These are phyloP conservation scores for Primulina eburnea DNA, from an alignment of 257 asterid species.

Conservation along the genomic window DNA sequence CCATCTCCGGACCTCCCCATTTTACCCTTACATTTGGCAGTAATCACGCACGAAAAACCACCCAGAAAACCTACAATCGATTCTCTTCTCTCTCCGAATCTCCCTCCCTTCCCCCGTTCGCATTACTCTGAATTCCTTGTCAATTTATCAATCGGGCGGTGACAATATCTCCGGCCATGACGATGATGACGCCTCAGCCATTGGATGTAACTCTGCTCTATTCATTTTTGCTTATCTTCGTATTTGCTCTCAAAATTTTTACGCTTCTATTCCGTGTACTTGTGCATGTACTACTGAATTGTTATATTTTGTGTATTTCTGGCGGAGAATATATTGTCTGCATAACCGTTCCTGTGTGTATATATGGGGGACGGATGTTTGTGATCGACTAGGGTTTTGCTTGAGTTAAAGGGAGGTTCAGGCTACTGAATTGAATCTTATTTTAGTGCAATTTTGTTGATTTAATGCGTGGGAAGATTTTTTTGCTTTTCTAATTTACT, in stretches of 20 bases:
- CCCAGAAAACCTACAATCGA: slow-evolving; percentile 25
- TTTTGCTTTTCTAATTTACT: slow-evolving; percentile 33
- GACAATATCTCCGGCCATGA: slow-evolving; percentile 48
- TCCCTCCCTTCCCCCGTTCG: slow-evolving; percentile 2
- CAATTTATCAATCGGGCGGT: slow-evolving; percentile 56
- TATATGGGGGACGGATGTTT: slow-evolving; percentile 4
- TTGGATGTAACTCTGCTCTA: slow-evolving; percentile 54
- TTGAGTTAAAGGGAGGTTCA: slow-evolving; percentile 24
- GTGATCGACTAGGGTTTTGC: slow-evolving; percentile 54
- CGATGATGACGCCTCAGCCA: slow-evolving; percentile 81
- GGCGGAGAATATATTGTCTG: slow-evolving; percentile 13
- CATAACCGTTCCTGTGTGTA: background rate
- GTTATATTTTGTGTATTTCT: background rate
- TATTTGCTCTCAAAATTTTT: slow-evolving; percentile 21
- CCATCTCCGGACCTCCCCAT: slow-evolving; percentile 13
- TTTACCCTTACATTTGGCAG: slow-evolving; percentile 23
- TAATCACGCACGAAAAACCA: slow-evolving; percentile 32
- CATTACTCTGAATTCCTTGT: slow-evolving; percentile 26
- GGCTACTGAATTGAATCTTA: slow-evolving; percentile 17
- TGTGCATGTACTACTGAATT: slow-evolving; percentile 26
- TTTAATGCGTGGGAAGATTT: slow-evolving; percentile 22
- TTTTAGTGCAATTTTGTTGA: slow-evolving; percentile 4
- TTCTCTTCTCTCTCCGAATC: slow-evolving; percentile 37
- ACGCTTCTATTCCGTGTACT: slow-evolving; percentile 13
- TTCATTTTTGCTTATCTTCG: slow-evolving; percentile 18